Conservation (phyloP, 2,329 filamentous ascomycete species). For the Periconia digitata region DNA sequence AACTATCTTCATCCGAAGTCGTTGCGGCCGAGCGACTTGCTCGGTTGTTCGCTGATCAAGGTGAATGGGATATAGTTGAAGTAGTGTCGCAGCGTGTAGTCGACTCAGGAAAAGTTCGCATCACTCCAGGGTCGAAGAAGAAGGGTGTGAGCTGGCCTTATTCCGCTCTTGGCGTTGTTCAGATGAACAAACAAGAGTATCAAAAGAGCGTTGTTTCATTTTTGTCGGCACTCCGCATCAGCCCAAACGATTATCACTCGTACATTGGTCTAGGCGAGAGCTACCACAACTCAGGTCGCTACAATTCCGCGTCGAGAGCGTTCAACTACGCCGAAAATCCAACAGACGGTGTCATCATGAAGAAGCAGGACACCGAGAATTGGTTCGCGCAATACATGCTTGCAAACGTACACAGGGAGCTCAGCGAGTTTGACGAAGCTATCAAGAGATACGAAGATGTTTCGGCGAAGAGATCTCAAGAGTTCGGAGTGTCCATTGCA, state of each 20-base stretch:
- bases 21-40: slow-evolving; percentile 86
- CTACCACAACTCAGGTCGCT: slow-evolving; percentile 90
- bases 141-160: slow-evolving; percentile 96
- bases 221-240: slow-evolving; percentile 81
- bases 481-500: slow-evolving; percentile 86
- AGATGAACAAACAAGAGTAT: slow-evolving; percentile 92
- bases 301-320: slow-evolving; percentile 90
- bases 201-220: slow-evolving; percentile 87
- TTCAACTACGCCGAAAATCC: slow-evolving; percentile 82
- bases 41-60: slow-evolving; percentile 79
- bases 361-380: slow-evolving; percentile 64
- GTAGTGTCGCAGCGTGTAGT: slow-evolving; percentile 87
- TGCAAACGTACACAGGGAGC: slow-evolving; percentile 88
- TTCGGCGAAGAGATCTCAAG: slow-evolving; percentile 65
- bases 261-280: slow-evolving; percentile 98
- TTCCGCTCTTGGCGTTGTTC: slow-evolving; percentile 87
- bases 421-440: slow-evolving; percentile 86
- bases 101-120: slow-evolving; percentile 89
- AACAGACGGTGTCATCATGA: slow-evolving; percentile 60
- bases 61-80: slow-evolving; percentile 96
- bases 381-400: slow-evolving; percentile 99
- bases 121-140: slow-evolving; percentile 87
- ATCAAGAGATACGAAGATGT: slow-evolving; percentile 76
- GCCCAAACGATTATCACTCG: slow-evolving; percentile 86
- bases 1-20: slow-evolving; percentile 84